These are phyloP conservation scores for Jaltomata sinuosa DNA, from an alignment of 257 asterid genomes.

Conservation along the genomic window DNA sequence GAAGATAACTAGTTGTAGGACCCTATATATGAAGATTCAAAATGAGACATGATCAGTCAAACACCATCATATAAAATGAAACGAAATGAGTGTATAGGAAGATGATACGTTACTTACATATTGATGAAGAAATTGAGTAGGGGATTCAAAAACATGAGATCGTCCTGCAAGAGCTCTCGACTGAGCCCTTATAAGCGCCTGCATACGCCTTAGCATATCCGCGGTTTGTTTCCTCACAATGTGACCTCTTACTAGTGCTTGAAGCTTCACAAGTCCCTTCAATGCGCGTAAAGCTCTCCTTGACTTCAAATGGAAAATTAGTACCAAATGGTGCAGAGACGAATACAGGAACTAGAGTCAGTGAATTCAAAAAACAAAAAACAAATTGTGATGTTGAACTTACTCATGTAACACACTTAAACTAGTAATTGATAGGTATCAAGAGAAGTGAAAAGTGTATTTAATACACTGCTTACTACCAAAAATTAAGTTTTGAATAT, in stretches of 20 bases:
- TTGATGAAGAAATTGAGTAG: slow-evolving; percentile 33
- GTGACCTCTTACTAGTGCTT: slow-evolving; percentile 53
- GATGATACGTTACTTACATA: slow-evolving; percentile 20
- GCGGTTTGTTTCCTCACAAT: slow-evolving; percentile 27
- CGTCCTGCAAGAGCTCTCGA: slow-evolving; percentile 22
- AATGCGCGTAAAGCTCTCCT: slow-evolving; percentile 45
- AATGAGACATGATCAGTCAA: background rate
- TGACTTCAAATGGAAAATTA: slow-evolving; percentile 24
- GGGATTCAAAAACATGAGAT: slow-evolving; percentile 32
- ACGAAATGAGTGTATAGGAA: background rate
- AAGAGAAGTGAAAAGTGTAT: background rate
- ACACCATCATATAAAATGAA: background rate
- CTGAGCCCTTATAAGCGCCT: slow-evolving; percentile 12
- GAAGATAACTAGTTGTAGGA: no score
- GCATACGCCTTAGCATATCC: slow-evolving; percentile 13
- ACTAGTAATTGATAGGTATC: no score
- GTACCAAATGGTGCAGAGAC: background rate
- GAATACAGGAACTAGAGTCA: background rate
- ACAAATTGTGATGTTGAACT: background rate
- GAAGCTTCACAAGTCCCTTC: slow-evolving; percentile 54
- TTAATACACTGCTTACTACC: background rate
- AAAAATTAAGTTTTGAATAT: background rate
- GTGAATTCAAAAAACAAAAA: background rate
- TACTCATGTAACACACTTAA: background rate
- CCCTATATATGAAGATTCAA: no score